Conservation (phyloP, 1,139 yeast genomes). For the Sporopachydermia cereana region DNA sequence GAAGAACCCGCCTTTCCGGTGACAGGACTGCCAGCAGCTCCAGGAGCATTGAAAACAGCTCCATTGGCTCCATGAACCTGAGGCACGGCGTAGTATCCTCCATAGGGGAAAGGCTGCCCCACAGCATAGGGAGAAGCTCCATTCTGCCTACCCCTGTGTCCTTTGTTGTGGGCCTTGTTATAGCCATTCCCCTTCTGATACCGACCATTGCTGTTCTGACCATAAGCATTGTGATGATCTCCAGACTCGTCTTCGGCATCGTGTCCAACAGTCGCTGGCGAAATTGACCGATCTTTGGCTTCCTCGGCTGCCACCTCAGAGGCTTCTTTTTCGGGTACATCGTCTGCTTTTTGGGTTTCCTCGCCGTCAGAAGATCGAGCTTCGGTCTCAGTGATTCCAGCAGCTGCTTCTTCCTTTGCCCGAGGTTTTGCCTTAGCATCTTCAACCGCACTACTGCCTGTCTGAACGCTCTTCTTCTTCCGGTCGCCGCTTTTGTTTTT, state of each 20-base stretch:
- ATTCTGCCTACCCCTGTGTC: background rate
- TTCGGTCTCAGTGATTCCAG: background rate
- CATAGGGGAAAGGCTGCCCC: slow-evolving; percentile 1
- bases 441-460: background rate
- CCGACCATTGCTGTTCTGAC: too few species aligned
- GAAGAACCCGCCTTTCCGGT: background rate
- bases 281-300: background rate
- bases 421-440: background rate
- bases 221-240: too few species aligned
- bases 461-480: background rate
- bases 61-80: slow-evolving; percentile 5
- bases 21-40: too few species aligned
- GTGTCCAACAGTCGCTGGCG: background rate
- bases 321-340: background rate
- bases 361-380: background rate
- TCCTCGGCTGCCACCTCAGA: background rate
- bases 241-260: too few species aligned
- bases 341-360: background rate
- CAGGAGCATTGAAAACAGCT: slow-evolving; percentile 4
- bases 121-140: background rate
- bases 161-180: background rate
- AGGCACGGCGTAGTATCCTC: background rate
- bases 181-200: background rate
- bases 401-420: background rate
- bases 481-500: background rate